These are phyloP conservation scores for Citrus maxima DNA, from an alignment of 345 rosid species.

Conservation along the genomic window DNA sequence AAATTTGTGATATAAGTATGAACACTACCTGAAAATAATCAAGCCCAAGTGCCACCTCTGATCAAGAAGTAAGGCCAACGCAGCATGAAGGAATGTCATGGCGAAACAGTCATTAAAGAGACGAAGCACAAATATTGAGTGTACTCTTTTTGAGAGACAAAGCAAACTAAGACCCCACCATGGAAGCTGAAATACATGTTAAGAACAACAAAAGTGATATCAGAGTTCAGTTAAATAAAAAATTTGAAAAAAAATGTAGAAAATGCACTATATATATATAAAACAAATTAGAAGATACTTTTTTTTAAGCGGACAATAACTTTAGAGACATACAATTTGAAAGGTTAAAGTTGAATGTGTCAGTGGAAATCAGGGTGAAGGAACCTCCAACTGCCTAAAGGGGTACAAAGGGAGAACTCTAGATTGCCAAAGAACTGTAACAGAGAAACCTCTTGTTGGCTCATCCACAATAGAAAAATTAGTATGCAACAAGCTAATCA, in stretches of 20 bases:
- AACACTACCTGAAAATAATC: constrained; percentile 69
- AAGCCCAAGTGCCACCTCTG: constrained; percentile 83
- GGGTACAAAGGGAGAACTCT: neutral
- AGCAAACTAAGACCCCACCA: constrained; percentile 89
- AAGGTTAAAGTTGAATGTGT: neutral
- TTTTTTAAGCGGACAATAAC: neutral
- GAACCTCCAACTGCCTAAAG: neutral
- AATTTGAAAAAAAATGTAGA: neutral
- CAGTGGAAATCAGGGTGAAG: neutral
- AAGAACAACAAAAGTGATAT: neutral
- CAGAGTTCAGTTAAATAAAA: neutral
- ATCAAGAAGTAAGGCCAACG: constrained; percentile 59
- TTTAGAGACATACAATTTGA: neutral
- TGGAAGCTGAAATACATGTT: constrained; percentile 59
- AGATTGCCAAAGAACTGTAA: neutral
- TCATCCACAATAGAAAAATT: neutral
- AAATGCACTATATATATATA: neutral
- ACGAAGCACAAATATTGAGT: constrained; percentile 91
- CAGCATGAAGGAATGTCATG: constrained; percentile 78
- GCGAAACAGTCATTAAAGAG: constrained; percentile 94
- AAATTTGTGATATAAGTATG: constrained; percentile 7
- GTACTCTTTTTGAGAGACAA: constrained; percentile 85
- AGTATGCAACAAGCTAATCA: neutral
- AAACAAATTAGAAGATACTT: no score
- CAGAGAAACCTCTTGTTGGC: neutral